Percentiles rank a stretch among this genome's conserved stretches.
Conservation (phyloP, 805 yeast genomes). For the Zygosaccharomyces bailii region DNA sequence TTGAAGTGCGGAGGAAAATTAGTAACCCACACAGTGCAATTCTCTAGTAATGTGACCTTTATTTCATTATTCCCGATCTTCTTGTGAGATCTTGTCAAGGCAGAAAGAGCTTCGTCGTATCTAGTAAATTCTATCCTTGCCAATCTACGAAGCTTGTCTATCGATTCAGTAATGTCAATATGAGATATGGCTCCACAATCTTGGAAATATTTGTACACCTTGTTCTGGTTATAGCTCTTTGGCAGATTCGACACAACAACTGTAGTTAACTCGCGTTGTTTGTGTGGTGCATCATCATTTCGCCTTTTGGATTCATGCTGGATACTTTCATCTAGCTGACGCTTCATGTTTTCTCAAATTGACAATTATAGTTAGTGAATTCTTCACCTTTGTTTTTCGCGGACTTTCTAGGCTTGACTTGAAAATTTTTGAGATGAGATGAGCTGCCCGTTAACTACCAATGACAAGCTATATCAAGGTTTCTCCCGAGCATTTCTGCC, state of each 20-base stretch:
- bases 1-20: conserved; percentile 62
- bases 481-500: not conserved
- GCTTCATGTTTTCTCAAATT: conserved; percentile 11
- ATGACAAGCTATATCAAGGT: not conserved
- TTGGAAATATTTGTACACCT: conserved; percentile 44
- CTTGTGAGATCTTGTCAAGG: conserved; percentile 59
- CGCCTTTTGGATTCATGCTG: conserved; percentile 8
- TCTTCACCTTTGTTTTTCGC: not conserved
- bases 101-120: conserved; percentile 49
- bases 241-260: conserved; percentile 54
- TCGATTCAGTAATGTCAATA: conserved; percentile 29
- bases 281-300: conserved; percentile 9
- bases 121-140: conserved; percentile 60
- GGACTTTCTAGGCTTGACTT: conserved; percentile 2
- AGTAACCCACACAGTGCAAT: conserved; percentile 65
- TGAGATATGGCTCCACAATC: conserved; percentile 59
- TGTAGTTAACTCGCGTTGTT: conserved; percentile 52
- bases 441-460: not conserved
- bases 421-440: conserved; percentile 21
- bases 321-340: conserved; percentile 12
- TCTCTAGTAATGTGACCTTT: conserved; percentile 42
- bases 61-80: conserved; percentile 43
- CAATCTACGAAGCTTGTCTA: conserved; percentile 22
- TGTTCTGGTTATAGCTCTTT: conserved; percentile 36
- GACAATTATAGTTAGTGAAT: conserved; percentile 9